Evolutionary conservation across 345 rosid species (phyloP).

Genomic region (Melaleuca alternifolia): DNA sequence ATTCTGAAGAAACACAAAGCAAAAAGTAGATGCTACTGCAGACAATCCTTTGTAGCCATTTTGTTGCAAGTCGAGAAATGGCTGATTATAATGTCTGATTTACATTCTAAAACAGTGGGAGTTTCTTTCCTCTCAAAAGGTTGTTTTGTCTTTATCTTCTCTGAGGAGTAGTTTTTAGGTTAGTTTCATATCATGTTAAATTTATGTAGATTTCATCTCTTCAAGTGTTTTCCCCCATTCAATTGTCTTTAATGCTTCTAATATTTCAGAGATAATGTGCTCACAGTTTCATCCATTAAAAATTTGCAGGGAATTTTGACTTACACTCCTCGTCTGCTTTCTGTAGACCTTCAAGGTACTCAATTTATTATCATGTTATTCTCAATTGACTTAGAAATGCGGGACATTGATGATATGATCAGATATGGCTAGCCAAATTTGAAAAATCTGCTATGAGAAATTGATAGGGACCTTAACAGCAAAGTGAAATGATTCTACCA

Average conservation of each 20-base stretch:
- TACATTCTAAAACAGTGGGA: not conserved
- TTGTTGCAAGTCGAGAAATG: not conserved
- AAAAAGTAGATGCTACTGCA: not conserved
- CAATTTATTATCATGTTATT: not conserved
- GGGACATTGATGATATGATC: not conserved
- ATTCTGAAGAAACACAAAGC: not conserved
- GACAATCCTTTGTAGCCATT: not conserved
- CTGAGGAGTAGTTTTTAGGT: not conserved
- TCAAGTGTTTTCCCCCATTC: not conserved
- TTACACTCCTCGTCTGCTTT: slow-evolving; percentile 78
- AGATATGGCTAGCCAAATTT: not conserved
- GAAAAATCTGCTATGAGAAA: not conserved
- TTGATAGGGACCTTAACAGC: not conserved
- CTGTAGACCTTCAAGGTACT: slow-evolving; percentile 74
- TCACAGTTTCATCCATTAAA: not conserved
- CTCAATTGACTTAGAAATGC: not conserved
- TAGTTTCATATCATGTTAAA: not conserved
- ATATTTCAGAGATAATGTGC: not conserved
- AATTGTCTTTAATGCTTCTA: not conserved
- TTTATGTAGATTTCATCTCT: not conserved
- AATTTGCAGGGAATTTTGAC: slow-evolving; percentile 57
- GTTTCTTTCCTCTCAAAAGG: not conserved
- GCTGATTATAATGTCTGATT: not conserved
- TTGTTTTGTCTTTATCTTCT: not conserved
- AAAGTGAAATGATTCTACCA: not conserved